Evolutionary conservation across 129 eudicot species (phyloP).

Genomic region (Arctium minus): DNA sequence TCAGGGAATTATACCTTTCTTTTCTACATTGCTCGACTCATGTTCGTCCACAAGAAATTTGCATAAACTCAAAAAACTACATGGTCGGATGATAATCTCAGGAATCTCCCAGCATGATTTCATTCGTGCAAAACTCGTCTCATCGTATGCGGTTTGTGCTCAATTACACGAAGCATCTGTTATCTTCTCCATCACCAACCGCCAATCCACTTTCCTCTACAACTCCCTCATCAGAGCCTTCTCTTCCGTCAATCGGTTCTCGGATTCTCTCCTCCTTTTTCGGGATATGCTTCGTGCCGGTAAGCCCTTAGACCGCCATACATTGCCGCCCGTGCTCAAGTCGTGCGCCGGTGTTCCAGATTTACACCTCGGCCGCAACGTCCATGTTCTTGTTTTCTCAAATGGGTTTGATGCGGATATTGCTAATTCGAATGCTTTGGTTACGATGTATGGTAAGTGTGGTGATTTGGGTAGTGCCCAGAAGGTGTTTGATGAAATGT

Average conservation of each 20-base stretch:
- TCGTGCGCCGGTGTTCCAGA: constrained; percentile 38
- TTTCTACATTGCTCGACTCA: constrained; percentile 31
- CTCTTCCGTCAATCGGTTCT: constrained; percentile 21
- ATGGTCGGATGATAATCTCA: constrained; percentile 26
- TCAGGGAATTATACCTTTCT: constrained; percentile 21
- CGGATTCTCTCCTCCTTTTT: constrained; percentile 32
- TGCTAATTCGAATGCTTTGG: constrained; percentile 23
- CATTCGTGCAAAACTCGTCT: constrained; percentile 43
- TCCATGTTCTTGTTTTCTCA: constrained; percentile 27
- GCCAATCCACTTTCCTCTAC: constrained; percentile 49
- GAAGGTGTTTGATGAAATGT: constrained; percentile 44
- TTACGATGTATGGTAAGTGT: constrained; percentile 24
- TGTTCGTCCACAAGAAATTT: constrained; percentile 41
- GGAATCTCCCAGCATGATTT: constrained; percentile 42
- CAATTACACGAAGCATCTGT: constrained; percentile 43
- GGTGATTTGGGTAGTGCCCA: constrained; percentile 24
- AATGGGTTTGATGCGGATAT: constrained; percentile 46
- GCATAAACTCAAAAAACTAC: constrained; percentile 33
- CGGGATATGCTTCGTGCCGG: constrained; percentile 33
- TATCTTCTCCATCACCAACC: constrained; percentile 42
- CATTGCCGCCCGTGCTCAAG: constrained; percentile 47
- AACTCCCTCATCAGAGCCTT: constrained; percentile 50
- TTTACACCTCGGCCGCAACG: constrained; percentile 30
- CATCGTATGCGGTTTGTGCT: constrained; percentile 40
- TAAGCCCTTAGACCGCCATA: constrained; percentile 38